Percentiles rank a stretch among this genome's conserved stretches.
Conservation (phyloP, 2,329 filamentous ascomycete species). For the Colletotrichum spinosum region DNA sequence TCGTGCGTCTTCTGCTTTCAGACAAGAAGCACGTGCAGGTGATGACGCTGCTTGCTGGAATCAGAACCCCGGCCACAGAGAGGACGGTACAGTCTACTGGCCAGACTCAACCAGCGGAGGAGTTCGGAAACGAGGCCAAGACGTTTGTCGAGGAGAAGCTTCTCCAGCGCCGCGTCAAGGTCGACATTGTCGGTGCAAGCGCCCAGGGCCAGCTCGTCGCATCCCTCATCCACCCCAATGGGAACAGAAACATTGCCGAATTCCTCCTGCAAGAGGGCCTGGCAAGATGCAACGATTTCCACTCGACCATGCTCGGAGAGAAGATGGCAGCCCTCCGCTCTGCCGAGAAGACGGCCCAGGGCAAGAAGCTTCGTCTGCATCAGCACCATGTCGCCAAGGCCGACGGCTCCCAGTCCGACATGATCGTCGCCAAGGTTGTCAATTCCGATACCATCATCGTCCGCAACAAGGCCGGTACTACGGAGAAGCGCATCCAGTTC, state of each 20-base stretch:
- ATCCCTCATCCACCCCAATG: constrained; percentile 85
- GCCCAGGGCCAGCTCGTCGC: constrained; percentile 94
- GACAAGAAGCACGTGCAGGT: constrained; percentile 90
- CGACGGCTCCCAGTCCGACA: constrained; percentile 72
- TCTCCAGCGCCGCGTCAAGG: constrained; percentile 85
- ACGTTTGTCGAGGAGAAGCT: constrained; percentile 88
- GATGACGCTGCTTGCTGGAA: constrained; percentile 88
- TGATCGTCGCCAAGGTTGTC: constrained; percentile 85
- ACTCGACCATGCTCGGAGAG: constrained; percentile 89
- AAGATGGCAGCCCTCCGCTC: constrained; percentile 89
- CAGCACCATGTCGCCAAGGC: constrained; percentile 82
- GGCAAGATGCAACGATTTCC: constrained; percentile 93
- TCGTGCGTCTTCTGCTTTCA: constrained; percentile 83
- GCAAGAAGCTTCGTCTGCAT: constrained; percentile 81
- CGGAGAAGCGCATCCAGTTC: constrained; percentile 89
- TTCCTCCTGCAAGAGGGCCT: constrained; percentile 91
- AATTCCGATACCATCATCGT: constrained; percentile 91
- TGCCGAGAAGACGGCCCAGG: constrained; percentile 88
- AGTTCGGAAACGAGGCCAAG: constrained; percentile 89
- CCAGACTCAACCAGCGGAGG: constrained; percentile 85
- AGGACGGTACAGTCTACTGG: constrained; percentile 83
- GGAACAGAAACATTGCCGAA: constrained; percentile 82
- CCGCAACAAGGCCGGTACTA: constrained; percentile 81
- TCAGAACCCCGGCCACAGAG: constrained; percentile 91
- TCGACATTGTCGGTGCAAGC: constrained; percentile 86